Evolutionary conservation across 1,284 basidiomycete genomes (phyloP).

Genomic region (Leccinum fuscescens): DNA sequence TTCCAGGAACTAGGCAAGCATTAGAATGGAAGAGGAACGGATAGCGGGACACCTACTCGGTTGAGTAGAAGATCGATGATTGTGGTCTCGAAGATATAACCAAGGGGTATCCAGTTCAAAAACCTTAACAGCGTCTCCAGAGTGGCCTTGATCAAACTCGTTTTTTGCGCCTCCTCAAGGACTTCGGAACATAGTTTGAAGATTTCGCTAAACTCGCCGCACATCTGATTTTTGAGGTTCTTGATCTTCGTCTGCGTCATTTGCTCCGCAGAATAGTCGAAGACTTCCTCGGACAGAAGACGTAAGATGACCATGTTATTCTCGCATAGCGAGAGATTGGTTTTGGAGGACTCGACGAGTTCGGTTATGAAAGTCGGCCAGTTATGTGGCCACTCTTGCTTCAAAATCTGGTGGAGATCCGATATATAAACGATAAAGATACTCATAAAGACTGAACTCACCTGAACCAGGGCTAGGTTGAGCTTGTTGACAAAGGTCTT

Average conservation of each 20-base stretch:
- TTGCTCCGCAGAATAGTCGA: slow-evolving; percentile 98
- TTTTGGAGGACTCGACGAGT: slow-evolving; percentile 95
- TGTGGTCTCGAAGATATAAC: slow-evolving; percentile 98
- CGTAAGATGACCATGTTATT: slow-evolving; percentile 99
- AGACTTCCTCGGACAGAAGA: slow-evolving; percentile 98
- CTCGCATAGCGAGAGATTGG: slow-evolving; percentile 95
- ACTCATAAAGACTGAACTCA: slow-evolving; percentile 27
- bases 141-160: slow-evolving; percentile 92
- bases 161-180: slow-evolving; percentile 96
- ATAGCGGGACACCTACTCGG: slow-evolving; percentile 56
- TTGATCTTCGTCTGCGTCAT: slow-evolving; percentile 99
- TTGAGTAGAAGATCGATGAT: slow-evolving; percentile 94
- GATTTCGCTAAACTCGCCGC: slow-evolving; percentile 94
- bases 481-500: slow-evolving; percentile 97
- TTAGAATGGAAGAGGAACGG: slow-evolving; percentile 11
- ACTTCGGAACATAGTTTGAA: slow-evolving; percentile 96
- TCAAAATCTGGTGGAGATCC: slow-evolving; percentile 75
- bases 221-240: slow-evolving; percentile 97
- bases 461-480: slow-evolving; percentile 94
- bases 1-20: slow-evolving; percentile 81
- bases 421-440: slow-evolving; percentile 10
- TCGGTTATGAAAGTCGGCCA: slow-evolving; percentile 99
- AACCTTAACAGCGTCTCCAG: slow-evolving; percentile 95
- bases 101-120: slow-evolving; percentile 99
- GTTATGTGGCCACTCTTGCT: slow-evolving; percentile 99